These are phyloP conservation scores for Neospora caninum DNA, from an alignment of 169 alveolate species.

Conservation along the genomic window DNA sequence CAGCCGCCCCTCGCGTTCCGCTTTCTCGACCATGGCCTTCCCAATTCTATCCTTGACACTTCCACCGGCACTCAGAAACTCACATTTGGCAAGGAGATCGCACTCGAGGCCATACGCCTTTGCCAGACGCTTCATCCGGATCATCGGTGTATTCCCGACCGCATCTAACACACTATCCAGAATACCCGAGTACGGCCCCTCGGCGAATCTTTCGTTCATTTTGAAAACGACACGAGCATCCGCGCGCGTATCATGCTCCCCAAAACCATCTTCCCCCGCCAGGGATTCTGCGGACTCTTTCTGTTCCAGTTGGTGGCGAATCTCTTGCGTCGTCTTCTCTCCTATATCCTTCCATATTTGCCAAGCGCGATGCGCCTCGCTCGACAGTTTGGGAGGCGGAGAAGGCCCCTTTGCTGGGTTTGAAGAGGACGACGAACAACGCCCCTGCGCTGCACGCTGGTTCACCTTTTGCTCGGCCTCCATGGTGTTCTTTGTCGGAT, in stretches of 20 bases:
- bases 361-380: neutral
- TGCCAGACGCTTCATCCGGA: constrained; percentile 85
- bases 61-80: constrained; percentile 86
- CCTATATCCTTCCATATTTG: neutral
- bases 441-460: neutral
- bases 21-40: constrained; percentile 89
- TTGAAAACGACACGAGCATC: neutral
- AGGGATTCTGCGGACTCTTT: neutral
- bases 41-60: constrained; percentile 87
- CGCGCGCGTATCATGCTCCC: neutral
- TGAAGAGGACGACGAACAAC: neutral
- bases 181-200: constrained; percentile 9
- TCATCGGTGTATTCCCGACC: constrained; percentile 89
- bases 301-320: neutral
- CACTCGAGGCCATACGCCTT: constrained; percentile 80
- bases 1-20: constrained; percentile 87
- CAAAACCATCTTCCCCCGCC: neutral
- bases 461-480: neutral
- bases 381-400: constrained; percentile 13
- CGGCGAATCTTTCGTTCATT: neutral
- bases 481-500: neutral
- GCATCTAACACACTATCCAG: constrained; percentile 57
- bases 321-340: constrained; percentile 5
- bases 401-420: neutral
- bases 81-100: constrained; percentile 89